Conservation (phyloP, 306 rosid genomes). For the Parietaria judaica region DNA sequence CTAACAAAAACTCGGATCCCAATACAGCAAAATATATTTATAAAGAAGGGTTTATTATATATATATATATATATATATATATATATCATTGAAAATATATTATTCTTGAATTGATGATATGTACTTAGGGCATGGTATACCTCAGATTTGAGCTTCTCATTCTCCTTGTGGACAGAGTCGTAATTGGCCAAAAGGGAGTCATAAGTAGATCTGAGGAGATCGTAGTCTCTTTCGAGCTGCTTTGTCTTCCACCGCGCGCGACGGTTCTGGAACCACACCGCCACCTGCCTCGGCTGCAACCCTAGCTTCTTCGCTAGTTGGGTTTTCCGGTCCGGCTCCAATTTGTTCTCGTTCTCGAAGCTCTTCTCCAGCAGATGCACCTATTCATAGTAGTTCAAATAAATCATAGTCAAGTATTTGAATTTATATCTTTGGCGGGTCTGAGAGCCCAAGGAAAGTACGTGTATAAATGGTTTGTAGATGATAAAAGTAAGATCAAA, state of each 20-base stretch:
- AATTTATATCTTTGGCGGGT: too few relatives aligned
- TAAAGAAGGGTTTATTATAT: too few relatives aligned
- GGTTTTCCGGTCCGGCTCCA: constrained; percentile 91
- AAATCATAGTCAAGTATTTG: not conserved
- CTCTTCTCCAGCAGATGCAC: constrained; percentile 88
- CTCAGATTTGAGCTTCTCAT: constrained; percentile 85
- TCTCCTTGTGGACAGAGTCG: constrained; percentile 64
- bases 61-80: too few relatives aligned
- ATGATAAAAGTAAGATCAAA: too few relatives aligned
- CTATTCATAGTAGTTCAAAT: constrained; percentile 19
- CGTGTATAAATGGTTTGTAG: too few relatives aligned
- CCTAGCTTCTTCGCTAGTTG: constrained; percentile 92
- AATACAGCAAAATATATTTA: too few relatives aligned
- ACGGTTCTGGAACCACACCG: constrained; percentile 99
- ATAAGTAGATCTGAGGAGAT: constrained; percentile 75
- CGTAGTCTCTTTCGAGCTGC: constrained; percentile 94
- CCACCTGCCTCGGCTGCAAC: constrained; percentile 94
- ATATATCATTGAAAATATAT: too few relatives aligned
- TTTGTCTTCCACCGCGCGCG: constrained; percentile 99
- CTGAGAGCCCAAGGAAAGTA: too few relatives aligned
- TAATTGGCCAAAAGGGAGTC: constrained; percentile 62
- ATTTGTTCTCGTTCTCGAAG: constrained; percentile 93
- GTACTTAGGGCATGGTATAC: constrained; percentile 25
- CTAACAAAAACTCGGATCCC: not conserved
- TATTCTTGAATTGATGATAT: too few relatives aligned